Conservation (phyloP, 768 basidiomycete genomes). For the Lactarius vividus region DNA sequence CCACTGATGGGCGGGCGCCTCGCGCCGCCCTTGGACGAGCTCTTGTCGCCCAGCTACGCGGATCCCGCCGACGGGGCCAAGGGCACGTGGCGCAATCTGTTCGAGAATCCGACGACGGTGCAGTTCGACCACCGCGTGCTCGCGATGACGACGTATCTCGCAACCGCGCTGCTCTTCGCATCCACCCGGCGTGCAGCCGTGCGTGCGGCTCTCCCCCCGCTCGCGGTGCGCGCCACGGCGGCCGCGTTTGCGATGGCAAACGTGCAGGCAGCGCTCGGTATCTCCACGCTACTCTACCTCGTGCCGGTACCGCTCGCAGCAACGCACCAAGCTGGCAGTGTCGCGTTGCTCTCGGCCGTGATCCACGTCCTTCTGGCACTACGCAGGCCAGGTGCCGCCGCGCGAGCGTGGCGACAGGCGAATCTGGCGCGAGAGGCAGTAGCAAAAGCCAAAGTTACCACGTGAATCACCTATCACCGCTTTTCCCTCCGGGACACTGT, state of each 20-base stretch:
- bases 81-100: constrained; percentile 86
- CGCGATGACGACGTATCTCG: constrained; percentile 83
- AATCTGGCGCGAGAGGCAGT: constrained; percentile 18
- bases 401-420: constrained; percentile 55
- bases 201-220: constrained; percentile 54
- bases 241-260: constrained; percentile 79
- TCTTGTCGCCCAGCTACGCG: constrained; percentile 76
- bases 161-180: constrained; percentile 61
- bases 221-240: constrained; percentile 49
- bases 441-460: background rate
- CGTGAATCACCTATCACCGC: background rate
- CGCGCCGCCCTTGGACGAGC: constrained; percentile 25
- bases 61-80: constrained; percentile 46
- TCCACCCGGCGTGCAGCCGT: constrained; percentile 52
- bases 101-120: constrained; percentile 97
- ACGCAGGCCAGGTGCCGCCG: constrained; percentile 67
- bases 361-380: constrained; percentile 72
- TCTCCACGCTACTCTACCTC: constrained; percentile 84
- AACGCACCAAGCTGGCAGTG: constrained; percentile 93
- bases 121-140: constrained; percentile 96
- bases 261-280: constrained; percentile 73
- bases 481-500: no score
- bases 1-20: no score
- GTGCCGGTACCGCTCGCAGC: constrained; percentile 93
- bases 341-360: constrained; percentile 80